These are phyloP conservation scores for Asparagopsis taxiformis DNA, from an alignment of 31 red algal genomes.

Conservation along the genomic window DNA sequence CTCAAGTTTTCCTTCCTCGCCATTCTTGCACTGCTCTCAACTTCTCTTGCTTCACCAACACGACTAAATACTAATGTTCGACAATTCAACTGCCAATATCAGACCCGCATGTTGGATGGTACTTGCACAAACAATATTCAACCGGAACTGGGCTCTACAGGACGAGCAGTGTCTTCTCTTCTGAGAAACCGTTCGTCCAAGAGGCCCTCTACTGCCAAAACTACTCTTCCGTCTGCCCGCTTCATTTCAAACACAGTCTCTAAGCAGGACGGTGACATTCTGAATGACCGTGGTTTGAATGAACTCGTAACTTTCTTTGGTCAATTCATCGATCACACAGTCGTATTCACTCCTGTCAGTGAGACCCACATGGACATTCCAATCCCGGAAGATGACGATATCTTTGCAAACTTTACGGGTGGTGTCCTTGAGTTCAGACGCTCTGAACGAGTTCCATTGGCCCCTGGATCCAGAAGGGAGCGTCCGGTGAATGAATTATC, in stretches of 20 bases:
- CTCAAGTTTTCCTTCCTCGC: too few relatives aligned
- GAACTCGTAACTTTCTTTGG: constrained; percentile 41
- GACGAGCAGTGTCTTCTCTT: constrained; percentile 17
- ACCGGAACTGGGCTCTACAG: background rate
- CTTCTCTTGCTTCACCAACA: background rate
- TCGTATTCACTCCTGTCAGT: constrained; percentile 9
- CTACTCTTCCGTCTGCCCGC: constrained; percentile 23
- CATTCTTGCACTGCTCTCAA: background rate
- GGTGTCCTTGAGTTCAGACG: background rate
- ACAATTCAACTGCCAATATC: background rate
- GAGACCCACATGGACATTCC: background rate
- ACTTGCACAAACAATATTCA: constrained; percentile 11
- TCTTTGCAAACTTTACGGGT: background rate
- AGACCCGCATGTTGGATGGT: constrained; percentile 19
- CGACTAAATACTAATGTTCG: background rate
- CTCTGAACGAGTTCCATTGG: background rate
- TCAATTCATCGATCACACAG: constrained; percentile 40
- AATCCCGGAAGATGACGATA: background rate
- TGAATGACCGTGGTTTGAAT: constrained; percentile 23
- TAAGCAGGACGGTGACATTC: constrained; percentile 12
- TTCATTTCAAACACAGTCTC: constrained; percentile 30
- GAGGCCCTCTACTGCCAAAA: background rate
- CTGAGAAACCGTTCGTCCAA: constrained; percentile 1
- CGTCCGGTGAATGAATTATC: constrained; percentile 2
- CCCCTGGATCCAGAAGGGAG: background rate